phyloP scores from a whole-genome alignment of 371 early-diverging fungal species.

The Mucor piriformis region DNA sequence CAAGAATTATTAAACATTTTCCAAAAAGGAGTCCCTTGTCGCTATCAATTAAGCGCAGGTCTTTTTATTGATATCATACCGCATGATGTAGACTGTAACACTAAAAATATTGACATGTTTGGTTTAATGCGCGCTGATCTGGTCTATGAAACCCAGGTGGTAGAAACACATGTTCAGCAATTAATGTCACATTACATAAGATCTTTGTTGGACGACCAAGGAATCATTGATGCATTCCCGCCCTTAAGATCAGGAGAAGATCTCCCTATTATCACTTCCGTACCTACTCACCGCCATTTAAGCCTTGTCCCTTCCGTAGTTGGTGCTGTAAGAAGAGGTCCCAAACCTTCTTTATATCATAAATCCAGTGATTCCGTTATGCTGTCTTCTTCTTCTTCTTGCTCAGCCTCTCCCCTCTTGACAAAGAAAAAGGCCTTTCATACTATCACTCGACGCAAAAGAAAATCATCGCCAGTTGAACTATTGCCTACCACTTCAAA shows the following conservation, averaged over 20 bases:
- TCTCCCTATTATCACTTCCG: constrained; percentile 31
- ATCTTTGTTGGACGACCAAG: constrained; percentile 37
- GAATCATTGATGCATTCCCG: constrained; percentile 50
- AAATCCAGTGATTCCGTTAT: not conserved
- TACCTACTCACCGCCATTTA: constrained; percentile 45
- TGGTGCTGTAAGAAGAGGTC: constrained; percentile 19
- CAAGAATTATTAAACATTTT: constrained; percentile 39
- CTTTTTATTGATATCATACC: constrained; percentile 46
- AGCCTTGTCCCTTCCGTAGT: constrained; percentile 41
- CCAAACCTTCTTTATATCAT: not conserved
- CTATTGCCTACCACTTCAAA: not conserved
- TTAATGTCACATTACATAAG: constrained; percentile 34
- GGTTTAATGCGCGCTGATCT: constrained; percentile 50
- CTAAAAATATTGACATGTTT: constrained; percentile 44
- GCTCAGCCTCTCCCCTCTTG: not conserved
- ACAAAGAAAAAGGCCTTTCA: not conserved
- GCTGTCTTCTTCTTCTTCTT: constrained; percentile 5
- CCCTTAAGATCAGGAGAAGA: constrained; percentile 29
- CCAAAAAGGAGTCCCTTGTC: constrained; percentile 34
- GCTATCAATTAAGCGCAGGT: constrained; percentile 37
- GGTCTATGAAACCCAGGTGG: constrained; percentile 23
- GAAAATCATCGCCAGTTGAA: not conserved
- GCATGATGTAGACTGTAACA: constrained; percentile 50
- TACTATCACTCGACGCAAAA: not conserved
- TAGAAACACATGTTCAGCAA: constrained; percentile 24